phyloP scores from a whole-genome alignment of 305 asterid genomes.

The Plantago lanceolata region DNA sequence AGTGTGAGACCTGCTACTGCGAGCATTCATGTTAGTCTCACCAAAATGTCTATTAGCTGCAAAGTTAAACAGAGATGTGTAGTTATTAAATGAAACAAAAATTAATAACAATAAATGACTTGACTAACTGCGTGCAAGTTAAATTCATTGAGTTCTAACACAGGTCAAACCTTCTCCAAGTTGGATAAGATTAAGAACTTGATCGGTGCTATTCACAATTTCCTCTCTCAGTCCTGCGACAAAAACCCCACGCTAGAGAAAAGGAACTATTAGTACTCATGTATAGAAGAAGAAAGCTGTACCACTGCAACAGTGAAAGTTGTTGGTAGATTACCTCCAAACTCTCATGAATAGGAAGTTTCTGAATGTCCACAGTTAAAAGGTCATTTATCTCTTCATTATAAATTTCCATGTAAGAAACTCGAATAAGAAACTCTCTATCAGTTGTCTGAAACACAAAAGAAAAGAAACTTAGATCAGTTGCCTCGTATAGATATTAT shows the following conservation, averaged over 20 bases:
- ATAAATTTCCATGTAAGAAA: constrained; percentile 96
- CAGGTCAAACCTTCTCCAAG: constrained; percentile 81
- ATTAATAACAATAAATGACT: constrained; percentile 11
- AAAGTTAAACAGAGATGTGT: constrained; percentile 19
- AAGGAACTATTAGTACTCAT: constrained; percentile 20
- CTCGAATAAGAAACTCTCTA: constrained; percentile 86
- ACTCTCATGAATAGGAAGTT: constrained; percentile 94
- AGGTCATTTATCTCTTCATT: constrained; percentile 94
- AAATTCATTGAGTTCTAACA: constrained; percentile 21
- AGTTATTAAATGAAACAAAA: constrained; percentile 7
- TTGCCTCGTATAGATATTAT: constrained; percentile 14
- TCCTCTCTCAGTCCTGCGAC: constrained; percentile 98
- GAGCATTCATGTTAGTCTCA: constrained; percentile 93
- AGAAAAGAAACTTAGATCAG: constrained; percentile 21
- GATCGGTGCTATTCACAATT: constrained; percentile 73
- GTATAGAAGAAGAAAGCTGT: constrained; percentile 14
- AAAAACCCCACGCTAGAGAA: constrained; percentile 84
- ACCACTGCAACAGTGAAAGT: constrained; percentile 9
- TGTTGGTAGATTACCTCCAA: constrained; percentile 59
- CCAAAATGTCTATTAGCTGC: constrained; percentile 97
- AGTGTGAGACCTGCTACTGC: constrained; percentile 95
- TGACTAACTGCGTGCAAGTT: not conserved
- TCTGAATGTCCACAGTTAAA: constrained; percentile 81
- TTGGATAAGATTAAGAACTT: constrained; percentile 79
- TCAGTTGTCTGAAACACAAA: constrained; percentile 47